These are phyloP conservation scores for Cyclanthera cordifolia DNA, from an alignment of 306 rosid species.

Conservation along the genomic window DNA sequence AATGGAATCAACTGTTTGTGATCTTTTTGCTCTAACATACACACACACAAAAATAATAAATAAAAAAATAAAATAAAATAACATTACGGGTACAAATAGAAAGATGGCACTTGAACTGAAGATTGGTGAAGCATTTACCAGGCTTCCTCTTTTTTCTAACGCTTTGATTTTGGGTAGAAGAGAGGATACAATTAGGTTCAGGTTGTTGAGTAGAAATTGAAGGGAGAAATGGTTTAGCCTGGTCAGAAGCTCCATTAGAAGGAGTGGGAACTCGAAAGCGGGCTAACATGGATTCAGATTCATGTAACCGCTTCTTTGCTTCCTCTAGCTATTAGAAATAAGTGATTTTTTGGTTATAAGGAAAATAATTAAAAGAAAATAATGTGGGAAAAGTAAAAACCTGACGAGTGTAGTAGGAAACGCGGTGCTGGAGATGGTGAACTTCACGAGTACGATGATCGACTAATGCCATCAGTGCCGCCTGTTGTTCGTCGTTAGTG, in stretches of 20 bases:
- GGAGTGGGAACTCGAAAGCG: conserved; percentile 44
- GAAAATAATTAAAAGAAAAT: neutral
- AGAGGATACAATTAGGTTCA: no score
- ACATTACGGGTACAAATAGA: neutral
- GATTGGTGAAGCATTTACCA: no score
- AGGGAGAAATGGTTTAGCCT: no score
- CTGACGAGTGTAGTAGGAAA: conserved; percentile 57
- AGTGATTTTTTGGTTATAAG: no score
- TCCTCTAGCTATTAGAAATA: conserved; percentile 92
- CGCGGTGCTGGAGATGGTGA: conserved; percentile 36
- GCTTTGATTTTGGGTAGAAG: no score
- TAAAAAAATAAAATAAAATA: conserved; percentile 5
- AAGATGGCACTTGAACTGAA: neutral
- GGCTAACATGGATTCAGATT: conserved; percentile 55
- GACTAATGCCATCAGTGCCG: conserved; percentile 62
- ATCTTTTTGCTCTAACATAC: conserved; percentile 57
- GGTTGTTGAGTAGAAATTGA: no score
- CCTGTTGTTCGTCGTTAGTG: conserved; percentile 49
- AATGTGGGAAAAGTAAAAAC: conserved; percentile 18
- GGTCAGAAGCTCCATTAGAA: no score
- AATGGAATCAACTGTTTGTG: conserved; percentile 50
- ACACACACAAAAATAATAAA: no score
- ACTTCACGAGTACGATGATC: conserved; percentile 78
- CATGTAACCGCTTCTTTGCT: conserved; percentile 54
- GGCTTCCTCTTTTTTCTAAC: no score